These are phyloP conservation scores for Lignosus rhinocerotis DNA, from an alignment of 1,284 basidiomycete species.

Conservation along the genomic window DNA sequence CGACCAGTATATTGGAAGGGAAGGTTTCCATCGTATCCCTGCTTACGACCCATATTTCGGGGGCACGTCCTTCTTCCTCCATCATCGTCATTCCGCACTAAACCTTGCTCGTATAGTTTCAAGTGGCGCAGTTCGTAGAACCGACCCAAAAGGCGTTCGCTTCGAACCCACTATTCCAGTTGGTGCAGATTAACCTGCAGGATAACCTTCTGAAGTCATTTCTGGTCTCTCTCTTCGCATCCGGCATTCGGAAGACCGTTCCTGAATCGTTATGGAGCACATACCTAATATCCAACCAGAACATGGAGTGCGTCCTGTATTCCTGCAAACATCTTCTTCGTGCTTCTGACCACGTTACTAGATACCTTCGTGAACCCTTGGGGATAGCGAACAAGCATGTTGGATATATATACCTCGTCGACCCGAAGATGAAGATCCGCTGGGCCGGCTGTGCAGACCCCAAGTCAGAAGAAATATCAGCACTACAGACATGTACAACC, in stretches of 20 bases:
- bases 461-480: slow-evolving; percentile 68
- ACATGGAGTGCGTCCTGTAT: slow-evolving; percentile 61
- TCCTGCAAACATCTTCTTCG: not conserved
- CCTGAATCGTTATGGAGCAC: slow-evolving; percentile 68
- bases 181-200: slow-evolving; percentile 88
- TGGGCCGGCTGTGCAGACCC: slow-evolving; percentile 95
- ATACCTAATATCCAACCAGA: slow-evolving; percentile 83
- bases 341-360: slow-evolving; percentile 6
- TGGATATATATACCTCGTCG: slow-evolving; percentile 92
- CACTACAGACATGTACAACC: slow-evolving; percentile 73
- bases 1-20: slow-evolving; percentile 75
- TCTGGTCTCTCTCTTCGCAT: slow-evolving; percentile 82
- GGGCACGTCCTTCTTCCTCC: slow-evolving; percentile 49
- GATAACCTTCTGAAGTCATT: slow-evolving; percentile 89
- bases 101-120: slow-evolving; percentile 55
- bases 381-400: slow-evolving; percentile 91
- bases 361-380: slow-evolving; percentile 79
- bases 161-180: slow-evolving; percentile 72
- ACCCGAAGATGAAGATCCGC: slow-evolving; percentile 80
- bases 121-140: slow-evolving; percentile 74
- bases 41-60: slow-evolving; percentile 82
- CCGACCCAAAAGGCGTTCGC: slow-evolving; percentile 64
- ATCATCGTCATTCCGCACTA: not conserved
- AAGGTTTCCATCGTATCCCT: slow-evolving; percentile 82
- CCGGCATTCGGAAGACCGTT: slow-evolving; percentile 67